Evolutionary conservation across 106 monocot genomes (phyloP).

Genomic region (Platanthera zijinensis): DNA sequence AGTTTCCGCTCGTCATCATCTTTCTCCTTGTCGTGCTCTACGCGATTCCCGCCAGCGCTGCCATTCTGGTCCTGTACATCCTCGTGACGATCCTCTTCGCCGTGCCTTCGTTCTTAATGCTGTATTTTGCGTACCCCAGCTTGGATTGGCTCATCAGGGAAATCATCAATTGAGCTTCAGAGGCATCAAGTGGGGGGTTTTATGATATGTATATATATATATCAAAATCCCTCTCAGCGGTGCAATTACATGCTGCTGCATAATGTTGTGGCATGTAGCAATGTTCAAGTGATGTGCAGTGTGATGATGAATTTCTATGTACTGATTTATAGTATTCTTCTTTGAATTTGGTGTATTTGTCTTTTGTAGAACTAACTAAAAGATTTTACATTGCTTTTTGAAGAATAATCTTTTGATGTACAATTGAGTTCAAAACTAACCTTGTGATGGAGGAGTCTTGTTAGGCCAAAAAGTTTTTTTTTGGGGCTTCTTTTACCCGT

Average conservation of each 20-base stretch:
- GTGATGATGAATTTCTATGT: background rate
- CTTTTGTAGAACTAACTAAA: background rate
- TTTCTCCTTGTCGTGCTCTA: conserved; percentile 12
- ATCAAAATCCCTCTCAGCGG: no score
- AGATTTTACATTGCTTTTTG: no score
- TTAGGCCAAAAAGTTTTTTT: no score
- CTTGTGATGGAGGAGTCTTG: no score
- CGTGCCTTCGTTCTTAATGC: conserved; percentile 20
- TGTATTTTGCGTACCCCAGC: conserved; percentile 27
- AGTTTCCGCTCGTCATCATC: conserved; percentile 12
- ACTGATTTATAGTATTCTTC: background rate
- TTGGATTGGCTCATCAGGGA: conserved; percentile 30
- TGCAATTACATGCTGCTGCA: no score
- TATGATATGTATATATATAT: background rate
- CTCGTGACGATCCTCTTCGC: conserved; percentile 12
- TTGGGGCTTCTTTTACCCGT: no score
- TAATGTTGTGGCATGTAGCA: no score
- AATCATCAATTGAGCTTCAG: conserved; percentile 16
- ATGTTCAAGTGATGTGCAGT: no score
- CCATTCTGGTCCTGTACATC: conserved; percentile 14
- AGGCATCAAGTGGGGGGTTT: background rate
- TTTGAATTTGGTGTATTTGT: background rate
- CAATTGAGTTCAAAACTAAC: no score
- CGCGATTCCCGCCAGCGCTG: conserved; percentile 11
- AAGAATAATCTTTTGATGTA: no score